Base-by-base conservation (phyloP, 2,329 filamentous ascomycete genomes). In the Beauveria sp. region DNA sequence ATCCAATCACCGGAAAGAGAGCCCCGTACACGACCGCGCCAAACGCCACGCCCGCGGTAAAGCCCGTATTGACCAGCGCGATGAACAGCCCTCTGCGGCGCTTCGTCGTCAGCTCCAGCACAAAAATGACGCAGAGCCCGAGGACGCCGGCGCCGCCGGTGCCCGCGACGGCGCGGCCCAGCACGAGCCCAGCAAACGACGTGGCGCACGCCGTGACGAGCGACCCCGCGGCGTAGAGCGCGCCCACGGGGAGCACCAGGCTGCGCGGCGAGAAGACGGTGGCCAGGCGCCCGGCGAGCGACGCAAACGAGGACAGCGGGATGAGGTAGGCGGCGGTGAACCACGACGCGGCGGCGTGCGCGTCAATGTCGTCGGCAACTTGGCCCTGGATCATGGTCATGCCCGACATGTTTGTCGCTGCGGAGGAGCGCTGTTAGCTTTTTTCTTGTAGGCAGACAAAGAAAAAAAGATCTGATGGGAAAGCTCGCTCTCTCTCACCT, bases 321-420 rank as follows among this genome's bases (percentile, higher is more conserved):
- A 84, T 80, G 53, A 95, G 79, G 70, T 91, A 96, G 2, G 88
- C 80, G 38, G 88, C 90, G 8, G 88, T 91, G 71, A 95, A 91
- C 90, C 90, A 96, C 72, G 85, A 89, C 42, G 86, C 86, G 61
- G 85, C 78, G 61, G 87, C 85, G 68, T 91, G 92, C 1, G 89
- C 84, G 73, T 90, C 80, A 2, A 96, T 78, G 66, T 93, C 90
- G 8, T 81, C 82, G 2, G 90, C 90, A 66, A 96, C 90, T 55
- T 80, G 80, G 8, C 87, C 90, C 74, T 95, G 91, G 1, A 88
- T 89, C 61, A 91, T 93, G 6, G 89, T 90, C 70, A 96, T 87
- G 67, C 91, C 86, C 14, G 87, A 90, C 75, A 93, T 90, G 69
- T 95, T 95, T 64, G 83, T 77, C 6, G 82, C 81, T 81, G 63